Base-by-base conservation (phyloP, 73 alveolate species). In the Diophrys appendiculata region DNA sequence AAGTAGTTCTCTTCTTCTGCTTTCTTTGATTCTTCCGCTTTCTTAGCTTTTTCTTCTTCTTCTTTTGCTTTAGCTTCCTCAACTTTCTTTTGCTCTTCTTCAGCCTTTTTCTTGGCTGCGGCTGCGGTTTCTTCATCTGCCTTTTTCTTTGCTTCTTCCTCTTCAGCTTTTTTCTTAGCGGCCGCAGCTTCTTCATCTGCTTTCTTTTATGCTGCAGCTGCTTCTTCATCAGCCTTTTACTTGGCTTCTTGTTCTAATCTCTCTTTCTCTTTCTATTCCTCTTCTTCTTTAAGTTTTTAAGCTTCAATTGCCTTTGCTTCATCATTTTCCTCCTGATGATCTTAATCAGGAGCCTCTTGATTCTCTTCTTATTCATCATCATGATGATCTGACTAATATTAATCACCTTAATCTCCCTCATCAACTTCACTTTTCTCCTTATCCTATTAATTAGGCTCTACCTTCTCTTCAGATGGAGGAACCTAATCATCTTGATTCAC, bases 1-100 rank as follows among this genome's bases (percentile, higher is more conserved):
- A 76, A 25, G 71, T 31, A 76, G 65, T 67, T 52, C 29, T 76
- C 75, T 33, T 73, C 81, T 76, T 60, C 69, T 29, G 0, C 75
- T 22, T 54, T 52, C 34, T 75, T 55, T n/a, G 60, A 69, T 53
- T 33, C 33, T 32, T 35, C 70, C 27, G 29, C 77, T 53, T 64
- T 56, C 29, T 64, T 43, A 29, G 76, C 52, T 0, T 65, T 77
- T 33, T 77, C 67, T 65, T 65, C 60, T 29, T 68, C 60, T 22
- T 69, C 14, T 22, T 53, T 24, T 26, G 31, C 68, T 11, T 75
- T 75, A 2, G 26, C 83, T 30, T 73, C 33, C 14, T 35, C 82
- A 35, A 53, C 72, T 73, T 53, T 53, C n/a, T n/a, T 33, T 52
- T 53, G 26, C 18, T 29, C 82, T 53, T 73, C 72, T 13, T 26